These are phyloP conservation scores for Gracilaria vermiculophylla DNA, from an alignment of 23 red algal genomes.

Conservation along the genomic window DNA sequence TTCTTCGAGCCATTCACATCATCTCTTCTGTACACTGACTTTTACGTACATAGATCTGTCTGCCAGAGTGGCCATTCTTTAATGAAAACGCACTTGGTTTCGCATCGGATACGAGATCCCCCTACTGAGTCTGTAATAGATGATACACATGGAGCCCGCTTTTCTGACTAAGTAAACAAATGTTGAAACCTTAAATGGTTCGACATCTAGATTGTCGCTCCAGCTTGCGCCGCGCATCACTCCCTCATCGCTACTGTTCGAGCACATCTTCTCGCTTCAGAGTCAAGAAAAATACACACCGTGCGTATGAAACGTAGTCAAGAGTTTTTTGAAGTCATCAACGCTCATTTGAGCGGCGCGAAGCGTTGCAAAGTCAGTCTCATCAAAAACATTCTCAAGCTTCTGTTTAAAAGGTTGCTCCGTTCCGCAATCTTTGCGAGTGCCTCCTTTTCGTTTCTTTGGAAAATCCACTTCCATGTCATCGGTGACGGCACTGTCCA, in stretches of 20 bases:
- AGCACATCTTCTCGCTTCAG: no score
- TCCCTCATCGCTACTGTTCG: no score
- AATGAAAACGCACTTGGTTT: constrained; percentile 13
- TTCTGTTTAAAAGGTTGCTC: constrained; percentile 23
- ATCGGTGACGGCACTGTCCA: constrained; percentile 10
- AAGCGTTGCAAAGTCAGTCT: constrained; percentile 69
- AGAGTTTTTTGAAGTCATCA: constrained; percentile 69
- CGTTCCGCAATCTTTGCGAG: neutral
- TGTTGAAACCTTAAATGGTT: no score
- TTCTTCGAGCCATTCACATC: neutral
- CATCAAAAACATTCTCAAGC: constrained; percentile 42
- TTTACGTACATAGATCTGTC: constrained; percentile 24
- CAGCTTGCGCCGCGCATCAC: no score
- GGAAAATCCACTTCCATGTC: constrained; percentile 48
- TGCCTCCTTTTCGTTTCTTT: constrained; percentile 1
- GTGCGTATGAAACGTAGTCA: constrained; percentile 59
- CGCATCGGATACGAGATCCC: no score
- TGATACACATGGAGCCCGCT: no score
- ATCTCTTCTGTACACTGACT: neutral
- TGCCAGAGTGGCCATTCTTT: constrained; percentile 42
- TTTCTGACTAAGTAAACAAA: no score
- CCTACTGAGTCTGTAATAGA: no score
- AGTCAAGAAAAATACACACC: constrained; percentile 66
- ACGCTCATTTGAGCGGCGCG: constrained; percentile 83
- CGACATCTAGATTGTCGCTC: no score